Evolutionary conservation across 2,329 filamentous ascomycete species (phyloP).

Genomic region (Hypoxylon sp.): DNA sequence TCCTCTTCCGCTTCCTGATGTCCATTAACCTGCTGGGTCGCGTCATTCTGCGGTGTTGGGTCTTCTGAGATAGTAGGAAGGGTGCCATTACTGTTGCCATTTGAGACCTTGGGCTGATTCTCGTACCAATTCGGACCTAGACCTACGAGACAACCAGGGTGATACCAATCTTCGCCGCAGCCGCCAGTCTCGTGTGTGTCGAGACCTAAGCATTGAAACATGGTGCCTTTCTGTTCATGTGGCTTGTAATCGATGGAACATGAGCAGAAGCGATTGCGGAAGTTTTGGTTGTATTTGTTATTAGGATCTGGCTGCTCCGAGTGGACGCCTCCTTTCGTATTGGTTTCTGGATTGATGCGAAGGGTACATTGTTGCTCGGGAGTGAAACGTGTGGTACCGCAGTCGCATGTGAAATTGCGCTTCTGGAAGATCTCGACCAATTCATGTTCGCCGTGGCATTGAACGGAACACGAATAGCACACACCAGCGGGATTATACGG

Average conservation of each 20-base stretch:
- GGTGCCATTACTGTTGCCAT: conserved; percentile 46
- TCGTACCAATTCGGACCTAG: conserved; percentile 81
- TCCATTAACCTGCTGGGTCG: conserved; percentile 41
- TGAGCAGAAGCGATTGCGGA: conserved; percentile 90
- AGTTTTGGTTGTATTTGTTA: conserved; percentile 98
- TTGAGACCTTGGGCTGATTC: conserved; percentile 58
- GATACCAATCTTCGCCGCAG: conserved; percentile 98
- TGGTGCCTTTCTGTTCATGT: conserved; percentile 91
- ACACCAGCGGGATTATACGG: conserved; percentile 83
- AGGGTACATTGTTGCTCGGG: conserved; percentile 79
- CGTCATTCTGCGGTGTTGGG: conserved; percentile 50
- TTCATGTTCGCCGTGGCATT: conserved; percentile 94
- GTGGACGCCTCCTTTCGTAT: conserved; percentile 81
- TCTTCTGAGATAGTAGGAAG: conserved; percentile 68
- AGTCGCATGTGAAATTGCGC: conserved; percentile 96
- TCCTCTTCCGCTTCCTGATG: conserved; percentile 66
- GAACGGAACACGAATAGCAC: conserved; percentile 97
- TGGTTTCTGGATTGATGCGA: conserved; percentile 79
- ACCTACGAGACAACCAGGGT: conserved; percentile 91
- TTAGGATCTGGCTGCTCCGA: conserved; percentile 79
- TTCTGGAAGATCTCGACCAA: conserved; percentile 97
- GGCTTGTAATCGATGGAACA: conserved; percentile 92
- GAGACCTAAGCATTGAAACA: conserved; percentile 96
- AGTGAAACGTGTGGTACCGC: conserved; percentile 86
- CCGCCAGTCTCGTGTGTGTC: conserved; percentile 85